phyloP scores from a whole-genome alignment of 2,329 filamentous ascomycete species.

The Neocucurbitaria cava region DNA sequence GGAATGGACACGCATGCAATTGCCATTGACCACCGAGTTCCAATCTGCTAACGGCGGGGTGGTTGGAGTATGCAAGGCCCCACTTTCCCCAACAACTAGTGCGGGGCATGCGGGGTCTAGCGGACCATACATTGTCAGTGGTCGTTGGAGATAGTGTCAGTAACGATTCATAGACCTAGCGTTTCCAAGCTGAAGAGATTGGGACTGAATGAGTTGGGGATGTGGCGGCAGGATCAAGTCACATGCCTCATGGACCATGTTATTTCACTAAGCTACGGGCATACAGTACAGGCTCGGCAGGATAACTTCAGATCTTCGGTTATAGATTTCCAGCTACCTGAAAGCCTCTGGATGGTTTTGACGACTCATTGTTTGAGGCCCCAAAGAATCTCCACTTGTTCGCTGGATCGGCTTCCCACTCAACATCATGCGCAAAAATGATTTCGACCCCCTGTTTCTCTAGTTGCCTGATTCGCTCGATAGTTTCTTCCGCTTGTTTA shows the following conservation, averaged over 20 bases:
- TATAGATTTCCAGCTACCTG: background rate
- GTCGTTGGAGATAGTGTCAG: background rate
- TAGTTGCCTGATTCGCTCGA: slow-evolving; percentile 52
- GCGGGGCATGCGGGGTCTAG: slow-evolving; percentile 14
- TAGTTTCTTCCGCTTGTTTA: slow-evolving; percentile 53
- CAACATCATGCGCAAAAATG: slow-evolving; percentile 60
- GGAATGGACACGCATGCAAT: background rate
- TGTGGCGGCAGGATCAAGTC: background rate
- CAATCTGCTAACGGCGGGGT: background rate
- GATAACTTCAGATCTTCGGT: background rate
- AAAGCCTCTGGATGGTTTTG: background rate
- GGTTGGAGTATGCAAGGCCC: slow-evolving; percentile 2
- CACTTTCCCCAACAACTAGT: slow-evolving; percentile 12
- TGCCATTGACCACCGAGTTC: background rate
- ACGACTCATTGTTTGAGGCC: background rate
- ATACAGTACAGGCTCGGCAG: background rate
- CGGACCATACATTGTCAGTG: background rate
- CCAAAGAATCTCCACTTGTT: slow-evolving; percentile 41
- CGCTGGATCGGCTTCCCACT: slow-evolving; percentile 53
- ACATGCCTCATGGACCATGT: background rate
- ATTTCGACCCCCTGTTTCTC: slow-evolving; percentile 56
- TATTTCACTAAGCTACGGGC: background rate
- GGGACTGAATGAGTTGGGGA: background rate
- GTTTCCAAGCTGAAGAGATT: background rate
- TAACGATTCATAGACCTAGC: background rate